These are phyloP conservation scores for Irpex sp. DNA, from an alignment of 1,284 basidiomycete genomes.

Conservation along the genomic window DNA sequence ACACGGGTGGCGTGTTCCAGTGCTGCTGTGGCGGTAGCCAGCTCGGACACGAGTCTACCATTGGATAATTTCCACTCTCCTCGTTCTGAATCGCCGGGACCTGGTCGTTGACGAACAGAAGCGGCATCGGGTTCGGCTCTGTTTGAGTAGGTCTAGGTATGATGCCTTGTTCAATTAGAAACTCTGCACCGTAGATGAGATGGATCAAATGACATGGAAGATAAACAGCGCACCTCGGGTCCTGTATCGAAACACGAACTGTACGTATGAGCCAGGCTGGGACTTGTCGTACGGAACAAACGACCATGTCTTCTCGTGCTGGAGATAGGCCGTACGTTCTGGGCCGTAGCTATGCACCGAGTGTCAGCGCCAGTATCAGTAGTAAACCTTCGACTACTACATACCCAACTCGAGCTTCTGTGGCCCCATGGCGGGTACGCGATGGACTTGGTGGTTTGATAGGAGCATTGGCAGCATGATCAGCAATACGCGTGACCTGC, in stretches of 20 bases:
- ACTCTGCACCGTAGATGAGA: constrained; percentile 17
- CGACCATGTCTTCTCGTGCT: constrained; percentile 46
- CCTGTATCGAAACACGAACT: constrained; percentile 58
- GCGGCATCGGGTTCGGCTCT: not conserved
- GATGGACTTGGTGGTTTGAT: constrained; percentile 15
- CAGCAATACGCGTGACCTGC: constrained; percentile 35
- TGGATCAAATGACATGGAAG: not conserved
- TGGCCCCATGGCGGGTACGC: constrained; percentile 18
- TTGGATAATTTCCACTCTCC: no score
- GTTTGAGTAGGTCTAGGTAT: constrained; percentile 11
- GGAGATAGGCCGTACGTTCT: constrained; percentile 33
- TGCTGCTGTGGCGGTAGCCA: no score
- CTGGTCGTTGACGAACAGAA: no score
- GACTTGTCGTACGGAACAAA: constrained; percentile 40
- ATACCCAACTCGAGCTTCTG: constrained; percentile 8
- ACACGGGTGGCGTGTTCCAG: no score
- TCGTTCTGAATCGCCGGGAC: no score
- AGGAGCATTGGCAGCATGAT: constrained; percentile 17
- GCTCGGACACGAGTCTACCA: no score
- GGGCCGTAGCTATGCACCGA: constrained; percentile 38
- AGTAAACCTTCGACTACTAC: not conserved
- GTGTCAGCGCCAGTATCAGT: not conserved
- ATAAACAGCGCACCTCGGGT: constrained; percentile 34
- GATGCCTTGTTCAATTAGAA: constrained; percentile 24
- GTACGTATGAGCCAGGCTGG: constrained; percentile 43